These are phyloP conservation scores for Thelephora ganbajun DNA, from an alignment of 768 basidiomycete genomes.

Conservation along the genomic window DNA sequence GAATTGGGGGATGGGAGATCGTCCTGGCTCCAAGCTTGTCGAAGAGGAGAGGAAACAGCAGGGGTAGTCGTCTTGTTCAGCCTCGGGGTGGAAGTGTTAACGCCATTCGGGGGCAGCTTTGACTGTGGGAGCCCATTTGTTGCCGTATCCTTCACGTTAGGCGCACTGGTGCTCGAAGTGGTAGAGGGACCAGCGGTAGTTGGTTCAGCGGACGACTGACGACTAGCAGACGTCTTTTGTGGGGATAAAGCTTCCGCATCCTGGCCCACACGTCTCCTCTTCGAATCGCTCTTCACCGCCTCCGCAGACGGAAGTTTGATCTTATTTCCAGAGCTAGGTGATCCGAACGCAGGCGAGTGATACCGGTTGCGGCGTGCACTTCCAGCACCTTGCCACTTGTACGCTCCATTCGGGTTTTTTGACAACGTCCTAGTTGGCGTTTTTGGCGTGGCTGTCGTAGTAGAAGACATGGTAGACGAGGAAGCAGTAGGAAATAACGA, in stretches of 20 bases:
- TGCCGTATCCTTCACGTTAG: conserved; percentile 1
- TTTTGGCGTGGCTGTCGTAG: conserved; percentile 12
- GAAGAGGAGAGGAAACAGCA: conserved; percentile 56
- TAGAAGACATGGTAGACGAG: conserved; percentile 11
- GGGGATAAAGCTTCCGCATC: conserved; percentile 23
- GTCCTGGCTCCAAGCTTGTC: conserved; percentile 51
- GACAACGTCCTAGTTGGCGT: conserved; percentile 39
- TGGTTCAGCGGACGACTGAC: not conserved
- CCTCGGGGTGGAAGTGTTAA: conserved; percentile 10
- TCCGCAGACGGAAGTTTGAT: conserved; percentile 20
- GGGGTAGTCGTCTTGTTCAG: conserved; percentile 43
- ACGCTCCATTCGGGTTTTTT: conserved; percentile 63
- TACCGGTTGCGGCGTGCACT: conserved; percentile 64
- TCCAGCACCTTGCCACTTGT: conserved; percentile 65
- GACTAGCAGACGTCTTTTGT: conserved; percentile 15
- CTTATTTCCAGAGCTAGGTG: conserved; percentile 30
- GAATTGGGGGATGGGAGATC: conserved; percentile 26
- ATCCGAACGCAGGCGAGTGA: conserved; percentile 59
- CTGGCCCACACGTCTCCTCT: conserved; percentile 47
- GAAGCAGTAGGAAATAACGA: conserved; percentile 16
- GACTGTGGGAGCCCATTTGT: conserved; percentile 2
- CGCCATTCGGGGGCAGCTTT: conserved; percentile 6
- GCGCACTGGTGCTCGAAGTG: conserved; percentile 9
- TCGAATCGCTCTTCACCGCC: conserved; percentile 31
- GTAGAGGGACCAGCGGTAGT: conserved; percentile 11